A percentile compares a stretch with the other conserved stretches of the same genome.
These are phyloP conservation scores for Physaria fendleri DNA, from an alignment of 345 rosid species.

Conservation along the genomic window DNA sequence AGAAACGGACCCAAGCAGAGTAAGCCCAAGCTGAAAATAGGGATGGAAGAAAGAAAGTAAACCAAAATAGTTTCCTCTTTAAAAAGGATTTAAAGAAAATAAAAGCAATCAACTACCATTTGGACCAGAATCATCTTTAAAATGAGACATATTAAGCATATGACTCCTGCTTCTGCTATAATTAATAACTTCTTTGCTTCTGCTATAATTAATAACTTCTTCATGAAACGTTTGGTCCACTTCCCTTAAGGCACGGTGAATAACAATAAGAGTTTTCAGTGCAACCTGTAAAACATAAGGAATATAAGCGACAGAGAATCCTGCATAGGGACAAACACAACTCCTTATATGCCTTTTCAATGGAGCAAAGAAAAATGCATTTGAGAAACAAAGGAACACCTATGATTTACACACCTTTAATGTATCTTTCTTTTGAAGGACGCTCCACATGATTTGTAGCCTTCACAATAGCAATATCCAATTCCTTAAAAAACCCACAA, in stretches of 20 bases:
- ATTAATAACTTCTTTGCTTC: constrained; percentile 87
- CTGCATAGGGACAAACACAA: constrained; percentile 41
- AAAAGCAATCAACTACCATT: constrained; percentile 43
- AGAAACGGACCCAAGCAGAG: constrained; percentile 90
- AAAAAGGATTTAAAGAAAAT: background rate
- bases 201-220: constrained; percentile 88
- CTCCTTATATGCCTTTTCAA: background rate
- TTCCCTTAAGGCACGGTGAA: constrained; percentile 97
- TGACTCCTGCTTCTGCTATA: constrained; percentile 88
- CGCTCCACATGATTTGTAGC: constrained; percentile 93
- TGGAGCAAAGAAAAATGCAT: background rate
- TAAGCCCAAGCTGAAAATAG: constrained; percentile 80
- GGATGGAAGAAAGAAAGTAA: constrained; percentile 13
- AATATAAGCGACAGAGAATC: background rate
- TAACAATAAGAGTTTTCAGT: constrained; percentile 77
- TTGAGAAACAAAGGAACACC: background rate
- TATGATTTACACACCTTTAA: constrained; percentile 49
- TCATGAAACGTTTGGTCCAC: constrained; percentile 96
- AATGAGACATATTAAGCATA: constrained; percentile 96
- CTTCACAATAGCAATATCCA: constrained; percentile 94
- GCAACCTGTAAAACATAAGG: constrained; percentile 58
- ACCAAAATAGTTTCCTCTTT: constrained; percentile 5
- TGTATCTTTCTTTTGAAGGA: constrained; percentile 84
- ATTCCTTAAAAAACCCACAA: constrained; percentile 45
- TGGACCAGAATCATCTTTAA: constrained; percentile 96